Percentiles rank a stretch among this genome's conserved stretches.
phyloP scores from a whole-genome alignment of 768 basidiomycete genomes.

The Nidularia pulvinata region DNA sequence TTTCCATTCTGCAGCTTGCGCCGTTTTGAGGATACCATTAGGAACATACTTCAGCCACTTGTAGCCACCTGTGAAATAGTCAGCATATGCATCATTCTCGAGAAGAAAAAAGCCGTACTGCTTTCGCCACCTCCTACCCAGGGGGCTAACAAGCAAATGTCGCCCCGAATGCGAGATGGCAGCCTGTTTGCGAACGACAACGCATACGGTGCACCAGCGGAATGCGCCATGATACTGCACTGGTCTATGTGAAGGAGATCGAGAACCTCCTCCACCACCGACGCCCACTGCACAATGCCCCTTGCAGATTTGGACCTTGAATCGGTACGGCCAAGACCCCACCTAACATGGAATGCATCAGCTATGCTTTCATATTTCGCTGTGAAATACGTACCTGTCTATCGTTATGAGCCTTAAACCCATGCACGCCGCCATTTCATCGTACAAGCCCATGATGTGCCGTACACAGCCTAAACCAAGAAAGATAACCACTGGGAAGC shows the following conservation, averaged over 20 bases:
- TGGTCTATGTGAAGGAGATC: conserved; percentile 75
- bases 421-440: conserved; percentile 91
- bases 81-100: too few relatives aligned
- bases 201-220: conserved; percentile 94
- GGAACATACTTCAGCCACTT: conserved; percentile 98
- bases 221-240: conserved; percentile 94
- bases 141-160: conserved; percentile 88
- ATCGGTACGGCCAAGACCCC: conserved; percentile 92
- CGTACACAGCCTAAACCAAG: conserved; percentile 94
- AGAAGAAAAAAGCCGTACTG: conserved; percentile 49
- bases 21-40: conserved; percentile 89
- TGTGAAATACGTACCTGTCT: conserved; percentile 62
- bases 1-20: conserved; percentile 97
- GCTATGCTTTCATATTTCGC: conserved; percentile 5
- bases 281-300: conserved; percentile 90
- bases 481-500: conserved; percentile 89
- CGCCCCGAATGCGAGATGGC: conserved; percentile 76
- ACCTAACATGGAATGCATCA: conserved; percentile 40
- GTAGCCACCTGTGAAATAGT: conserved; percentile 63
- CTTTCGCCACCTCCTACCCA: conserved; percentile 95
- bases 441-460: conserved; percentile 93
- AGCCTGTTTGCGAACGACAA: conserved; percentile 82
- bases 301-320: conserved; percentile 65
- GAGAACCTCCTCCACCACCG: conserved; percentile 87
- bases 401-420: conserved; percentile 91